Base-by-base conservation (phyloP, 495 filamentous ascomycete genomes). In the Sporormia fimetaria region DNA sequence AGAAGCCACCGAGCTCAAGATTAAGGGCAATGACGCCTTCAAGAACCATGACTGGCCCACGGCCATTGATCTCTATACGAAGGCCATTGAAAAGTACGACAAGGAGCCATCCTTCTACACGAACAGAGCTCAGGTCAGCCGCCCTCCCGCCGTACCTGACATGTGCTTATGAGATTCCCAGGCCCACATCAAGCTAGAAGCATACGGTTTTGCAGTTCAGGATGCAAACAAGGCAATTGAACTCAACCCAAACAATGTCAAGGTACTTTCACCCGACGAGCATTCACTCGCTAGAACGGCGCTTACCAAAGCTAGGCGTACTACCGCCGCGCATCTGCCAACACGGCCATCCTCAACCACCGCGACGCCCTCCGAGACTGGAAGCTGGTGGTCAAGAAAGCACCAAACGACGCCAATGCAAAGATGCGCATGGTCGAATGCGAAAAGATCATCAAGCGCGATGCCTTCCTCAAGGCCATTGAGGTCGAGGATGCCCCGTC, bases 221-320 rank as follows among this genome's bases (percentile, higher is more conserved):
- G 90, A 99, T 65, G 92, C 90, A 18, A 81, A 81, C n/a, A 87
- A 83, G 62, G 88, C 92, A 14, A 78, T 95, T 53, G 87, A 94
- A 56, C 67, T 96, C 33, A 84, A 96, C 56, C 72, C 82, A n/a
- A 69, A 68, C 56, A 85, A 90, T 57, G 70, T 83, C 55, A 94
- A 94, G 76, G 84, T 86, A 65, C 35, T 82, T 85, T 62, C 33
- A n/a, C n/a, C n/a, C 12, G 25, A 18, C 17, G 27, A 14, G 53
- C 38, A 31, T 11, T 12, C 9, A 11, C 18, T 7, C 44, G 11
- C 1, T 34, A 21, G 40, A 17, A 21, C 28, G 9, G 5, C 6
- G 14, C 40, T 53, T 6, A 48, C 36, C 8, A 7, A 20, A 14
- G 21, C 18, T 61, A 94, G 83, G 92, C 90, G 21, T 96, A 92